These are phyloP conservation scores for Pestalotiopsis sp. DNA, from an alignment of 2,329 filamentous ascomycete species.

Conservation along the genomic window DNA sequence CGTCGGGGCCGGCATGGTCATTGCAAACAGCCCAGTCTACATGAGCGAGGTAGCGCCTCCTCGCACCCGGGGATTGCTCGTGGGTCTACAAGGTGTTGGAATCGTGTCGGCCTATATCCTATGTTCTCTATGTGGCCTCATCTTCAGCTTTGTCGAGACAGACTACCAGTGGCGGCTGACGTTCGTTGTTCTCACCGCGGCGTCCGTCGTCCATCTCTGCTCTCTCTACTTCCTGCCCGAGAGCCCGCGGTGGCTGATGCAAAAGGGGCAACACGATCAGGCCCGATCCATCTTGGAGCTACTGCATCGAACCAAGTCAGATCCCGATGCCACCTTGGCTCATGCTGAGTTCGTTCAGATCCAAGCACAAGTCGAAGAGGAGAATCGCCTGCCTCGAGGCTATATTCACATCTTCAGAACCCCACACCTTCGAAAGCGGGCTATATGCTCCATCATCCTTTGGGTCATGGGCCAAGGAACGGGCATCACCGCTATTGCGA, in stretches of 20 bases:
- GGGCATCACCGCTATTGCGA: constrained; percentile 31
- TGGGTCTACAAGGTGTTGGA: constrained; percentile 27
- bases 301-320: constrained; percentile 25
- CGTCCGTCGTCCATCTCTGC: constrained; percentile 9
- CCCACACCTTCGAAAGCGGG: constrained; percentile 27
- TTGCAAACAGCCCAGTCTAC: constrained; percentile 25
- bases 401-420: constrained; percentile 29
- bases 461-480: constrained; percentile 34
- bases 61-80: constrained; percentile 26
- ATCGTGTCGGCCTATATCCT: constrained; percentile 29
- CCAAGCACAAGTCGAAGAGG: constrained; percentile 47
- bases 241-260: constrained; percentile 37
- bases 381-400: constrained; percentile 22
- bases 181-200: constrained; percentile 15
- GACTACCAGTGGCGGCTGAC: constrained; percentile 23
- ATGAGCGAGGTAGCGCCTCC: constrained; percentile 31
- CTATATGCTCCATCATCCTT: constrained; percentile 29
- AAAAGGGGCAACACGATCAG: constrained; percentile 29
- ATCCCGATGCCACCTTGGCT: constrained; percentile 25
- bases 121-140: constrained; percentile 22
- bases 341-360: constrained; percentile 47
- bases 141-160: constrained; percentile 25
- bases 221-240: constrained; percentile 36
- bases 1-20: constrained; percentile 24
- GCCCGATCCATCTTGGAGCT: constrained; percentile 32